A percentile compares a stretch with the other conserved stretches of the same genome.
These are phyloP conservation scores for Penicillium brasilianum DNA, from an alignment of 2,329 filamentous ascomycete species.

Conservation along the genomic window DNA sequence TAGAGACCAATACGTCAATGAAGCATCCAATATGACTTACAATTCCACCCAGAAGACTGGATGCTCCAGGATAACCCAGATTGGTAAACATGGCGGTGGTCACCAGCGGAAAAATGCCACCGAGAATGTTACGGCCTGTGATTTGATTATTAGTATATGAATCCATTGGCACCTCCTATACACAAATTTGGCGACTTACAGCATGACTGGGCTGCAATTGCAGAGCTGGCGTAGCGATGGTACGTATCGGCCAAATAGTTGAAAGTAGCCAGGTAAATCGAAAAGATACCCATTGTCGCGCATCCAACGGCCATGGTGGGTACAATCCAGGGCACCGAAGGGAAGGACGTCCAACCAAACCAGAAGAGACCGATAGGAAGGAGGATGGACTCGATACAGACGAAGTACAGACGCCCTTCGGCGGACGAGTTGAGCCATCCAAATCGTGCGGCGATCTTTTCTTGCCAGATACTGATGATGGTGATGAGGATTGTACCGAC, in stretches of 20 bases:
- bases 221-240: constrained; percentile 81
- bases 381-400: constrained; percentile 74
- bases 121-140: constrained; percentile 74
- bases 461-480: constrained; percentile 71
- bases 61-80: constrained; percentile 72
- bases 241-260: constrained; percentile 93
- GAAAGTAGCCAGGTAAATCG: constrained; percentile 85
- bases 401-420: constrained; percentile 81
- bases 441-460: constrained; percentile 63
- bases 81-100: constrained; percentile 73
- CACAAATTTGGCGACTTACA: constrained; percentile 51
- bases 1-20: constrained; percentile 2
- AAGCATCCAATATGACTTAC: constrained; percentile 44
- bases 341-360: constrained; percentile 73
- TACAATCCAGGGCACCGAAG: constrained; percentile 71
- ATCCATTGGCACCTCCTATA: not conserved
- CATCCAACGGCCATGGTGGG: constrained; percentile 72
- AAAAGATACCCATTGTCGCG: constrained; percentile 84
- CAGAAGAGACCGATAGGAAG: constrained; percentile 82
- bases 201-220: constrained; percentile 83
- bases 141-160: not conserved
- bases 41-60: constrained; percentile 76
- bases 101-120: constrained; percentile 79
- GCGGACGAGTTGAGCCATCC: constrained; percentile 59
- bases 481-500: constrained; percentile 71